Evolutionary conservation across 805 yeast species (phyloP).

Genomic region (Hanseniaspora lindneri): DNA sequence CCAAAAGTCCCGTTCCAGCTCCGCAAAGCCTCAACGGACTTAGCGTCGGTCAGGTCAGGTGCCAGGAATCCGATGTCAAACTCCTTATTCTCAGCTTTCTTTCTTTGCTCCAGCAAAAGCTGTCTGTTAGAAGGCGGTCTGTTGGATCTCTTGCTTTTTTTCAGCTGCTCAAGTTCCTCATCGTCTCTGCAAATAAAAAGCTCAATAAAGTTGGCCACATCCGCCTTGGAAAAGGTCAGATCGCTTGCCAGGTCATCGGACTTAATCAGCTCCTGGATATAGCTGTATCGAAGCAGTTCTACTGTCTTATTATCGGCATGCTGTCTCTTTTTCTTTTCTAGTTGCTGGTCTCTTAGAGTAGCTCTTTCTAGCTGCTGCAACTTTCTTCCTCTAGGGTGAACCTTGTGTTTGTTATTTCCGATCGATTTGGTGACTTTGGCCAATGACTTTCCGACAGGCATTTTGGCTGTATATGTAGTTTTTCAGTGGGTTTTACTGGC

Average conservation of each 20-base stretch:
- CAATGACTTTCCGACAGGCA: constrained; percentile 30
- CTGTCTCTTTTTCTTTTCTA: constrained; percentile 46
- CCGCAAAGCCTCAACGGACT: constrained; percentile 48
- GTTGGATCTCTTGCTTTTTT: constrained; percentile 63
- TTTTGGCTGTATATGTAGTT: constrained; percentile 11
- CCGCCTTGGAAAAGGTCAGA: constrained; percentile 40
- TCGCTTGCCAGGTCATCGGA: constrained; percentile 32
- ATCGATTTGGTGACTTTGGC: constrained; percentile 27
- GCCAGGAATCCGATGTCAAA: constrained; percentile 56
- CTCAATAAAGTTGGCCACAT: constrained; percentile 49
- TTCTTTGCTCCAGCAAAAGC: constrained; percentile 48
- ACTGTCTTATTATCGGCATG: constrained; percentile 48
- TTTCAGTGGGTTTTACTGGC: not conserved
- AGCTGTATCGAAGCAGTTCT: constrained; percentile 47
- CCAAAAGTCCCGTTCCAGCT: constrained; percentile 79
- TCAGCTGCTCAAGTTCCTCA: constrained; percentile 57
- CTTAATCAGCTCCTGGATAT: constrained; percentile 47
- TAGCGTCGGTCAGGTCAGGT: constrained; percentile 58
- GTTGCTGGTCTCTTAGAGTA: constrained; percentile 66
- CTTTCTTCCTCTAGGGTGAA: constrained; percentile 81
- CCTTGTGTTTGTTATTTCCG: constrained; percentile 24
- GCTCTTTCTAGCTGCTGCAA: constrained; percentile 76
- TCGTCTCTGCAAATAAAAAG: constrained; percentile 58
- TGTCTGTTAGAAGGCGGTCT: constrained; percentile 72
- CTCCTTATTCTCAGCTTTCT: constrained; percentile 48